phyloP scores from a whole-genome alignment of 495 filamentous ascomycete genomes.

The Amniculicola lignicola region DNA sequence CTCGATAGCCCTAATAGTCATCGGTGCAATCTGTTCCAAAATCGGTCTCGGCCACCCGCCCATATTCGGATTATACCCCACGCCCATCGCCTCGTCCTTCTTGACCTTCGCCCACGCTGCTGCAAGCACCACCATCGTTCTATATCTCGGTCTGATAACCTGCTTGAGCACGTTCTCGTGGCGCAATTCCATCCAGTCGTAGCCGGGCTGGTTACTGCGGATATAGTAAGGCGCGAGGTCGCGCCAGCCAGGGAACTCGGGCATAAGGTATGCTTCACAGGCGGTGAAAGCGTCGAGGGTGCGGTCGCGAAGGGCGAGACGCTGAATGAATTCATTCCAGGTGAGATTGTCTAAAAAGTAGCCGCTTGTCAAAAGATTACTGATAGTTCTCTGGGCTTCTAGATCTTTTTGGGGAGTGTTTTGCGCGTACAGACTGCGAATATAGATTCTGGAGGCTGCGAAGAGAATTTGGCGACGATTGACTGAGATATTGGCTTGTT shows the following conservation, averaged over 20 bases:
- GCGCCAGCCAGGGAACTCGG: slow-evolving; percentile 69
- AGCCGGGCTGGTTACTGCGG: slow-evolving; percentile 25
- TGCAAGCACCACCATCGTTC: slow-evolving; percentile 55
- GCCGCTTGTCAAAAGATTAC: slow-evolving; percentile 54
- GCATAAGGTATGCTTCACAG: slow-evolving; percentile 73
- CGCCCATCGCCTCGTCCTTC: slow-evolving; percentile 39
- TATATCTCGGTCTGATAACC: slow-evolving; percentile 43
- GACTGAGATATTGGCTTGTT: slow-evolving; percentile 3
- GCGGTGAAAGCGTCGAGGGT: slow-evolving; percentile 56
- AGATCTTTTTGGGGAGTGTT: slow-evolving; percentile 48
- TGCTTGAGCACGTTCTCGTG: neutral
- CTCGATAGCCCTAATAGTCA: slow-evolving; percentile 51
- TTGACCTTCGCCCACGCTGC: slow-evolving; percentile 46
- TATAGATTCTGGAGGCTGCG: slow-evolving; percentile 57
- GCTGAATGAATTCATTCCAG: slow-evolving; percentile 60
- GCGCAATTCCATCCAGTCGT: slow-evolving; percentile 41
- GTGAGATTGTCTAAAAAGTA: slow-evolving; percentile 63
- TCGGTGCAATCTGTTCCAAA: slow-evolving; percentile 43
- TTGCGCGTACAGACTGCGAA: slow-evolving; percentile 53
- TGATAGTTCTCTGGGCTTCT: slow-evolving; percentile 43
- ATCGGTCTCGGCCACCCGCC: slow-evolving; percentile 22
- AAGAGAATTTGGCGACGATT: slow-evolving; percentile 58
- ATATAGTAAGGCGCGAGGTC: slow-evolving; percentile 4
- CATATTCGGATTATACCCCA: slow-evolving; percentile 27
- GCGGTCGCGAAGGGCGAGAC: slow-evolving; percentile 41